phyloP scores from a whole-genome alignment of 2,329 filamentous ascomycete genomes.

The Grosmannia clavigera region DNA sequence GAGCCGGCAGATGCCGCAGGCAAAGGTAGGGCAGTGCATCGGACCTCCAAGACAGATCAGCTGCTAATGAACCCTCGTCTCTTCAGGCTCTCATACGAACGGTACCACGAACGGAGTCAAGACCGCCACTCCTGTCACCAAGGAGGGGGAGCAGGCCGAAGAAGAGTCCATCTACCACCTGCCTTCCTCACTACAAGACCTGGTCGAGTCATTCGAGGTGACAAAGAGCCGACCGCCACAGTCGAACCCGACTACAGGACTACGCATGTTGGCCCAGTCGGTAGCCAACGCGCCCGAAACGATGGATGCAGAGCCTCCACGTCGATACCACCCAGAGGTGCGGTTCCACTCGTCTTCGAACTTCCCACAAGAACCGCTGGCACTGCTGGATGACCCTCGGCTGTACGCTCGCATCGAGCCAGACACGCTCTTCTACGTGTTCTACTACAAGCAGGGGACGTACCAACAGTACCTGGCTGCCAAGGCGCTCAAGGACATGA shows the following conservation, averaged over 20 bases:
- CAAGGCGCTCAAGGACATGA: conserved; percentile 94
- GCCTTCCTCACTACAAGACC: conserved; percentile 74
- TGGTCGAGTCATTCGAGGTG: conserved; percentile 81
- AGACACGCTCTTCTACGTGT: conserved; percentile 95
- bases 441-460: conserved; percentile 95
- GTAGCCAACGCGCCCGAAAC: conserved; percentile 62
- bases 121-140: conserved; percentile 8
- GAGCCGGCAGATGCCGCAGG: conserved; percentile 25
- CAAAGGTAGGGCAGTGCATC: background rate
- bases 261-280: conserved; percentile 65
- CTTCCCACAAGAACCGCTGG: conserved; percentile 84
- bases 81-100: conserved; percentile 33
- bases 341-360: conserved; percentile 64
- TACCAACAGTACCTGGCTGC: conserved; percentile 93
- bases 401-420: conserved; percentile 85
- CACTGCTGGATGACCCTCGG: conserved; percentile 82
- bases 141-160: conserved; percentile 33
- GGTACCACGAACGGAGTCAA: conserved; percentile 40
- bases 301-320: conserved; percentile 67
- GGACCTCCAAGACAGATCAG: background rate
- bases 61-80: background rate
- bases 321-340: conserved; percentile 72
- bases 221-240: conserved; percentile 58
- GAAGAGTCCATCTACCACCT: conserved; percentile 89
- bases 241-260: conserved; percentile 50